These are phyloP conservation scores for Hemisphaericaspora xylofermentans DNA, from an alignment of 1,139 yeast genomes.

Conservation along the genomic window DNA sequence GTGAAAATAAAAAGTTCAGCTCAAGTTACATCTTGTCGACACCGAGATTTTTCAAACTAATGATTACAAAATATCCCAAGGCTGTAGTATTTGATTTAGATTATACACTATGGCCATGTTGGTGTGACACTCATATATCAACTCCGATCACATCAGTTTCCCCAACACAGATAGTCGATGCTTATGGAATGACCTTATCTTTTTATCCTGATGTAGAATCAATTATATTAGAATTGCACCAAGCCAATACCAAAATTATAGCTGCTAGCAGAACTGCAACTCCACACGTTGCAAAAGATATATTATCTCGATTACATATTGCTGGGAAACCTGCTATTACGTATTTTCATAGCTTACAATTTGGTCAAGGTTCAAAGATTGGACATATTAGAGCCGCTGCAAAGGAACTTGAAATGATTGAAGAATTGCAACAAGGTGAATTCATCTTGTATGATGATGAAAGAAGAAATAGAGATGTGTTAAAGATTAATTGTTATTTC, in stretches of 20 bases:
- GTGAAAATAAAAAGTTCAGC: no score
- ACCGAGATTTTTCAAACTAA: background rate
- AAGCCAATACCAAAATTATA: constrained; percentile 47
- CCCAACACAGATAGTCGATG: constrained; percentile 36
- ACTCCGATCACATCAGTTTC: constrained; percentile 38
- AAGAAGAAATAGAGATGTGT: constrained; percentile 63
- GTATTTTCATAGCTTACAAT: constrained; percentile 55
- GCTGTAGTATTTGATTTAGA: constrained; percentile 75
- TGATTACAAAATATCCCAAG: constrained; percentile 40
- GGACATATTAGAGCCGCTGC: constrained; percentile 55
- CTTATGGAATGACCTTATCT: constrained; percentile 46
- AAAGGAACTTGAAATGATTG: constrained; percentile 32
- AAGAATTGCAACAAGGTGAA: constrained; percentile 47
- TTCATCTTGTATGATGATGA: constrained; percentile 74
- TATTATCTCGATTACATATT: constrained; percentile 50
- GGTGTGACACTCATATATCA: constrained; percentile 65
- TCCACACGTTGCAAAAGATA: constrained; percentile 58
- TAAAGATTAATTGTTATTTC: constrained; percentile 59
- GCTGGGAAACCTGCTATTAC: constrained; percentile 46
- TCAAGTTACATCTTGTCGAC: no score
- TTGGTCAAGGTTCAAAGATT: constrained; percentile 68
- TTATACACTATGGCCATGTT: constrained; percentile 75
- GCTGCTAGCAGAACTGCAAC: constrained; percentile 71
- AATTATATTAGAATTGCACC: constrained; percentile 46
- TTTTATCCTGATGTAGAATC: constrained; percentile 62